Percentiles rank a stretch among this genome's conserved stretches.
Evolutionary conservation across 495 filamentous ascomycete species (phyloP).

Genomic region (Hypoxylon lienhwacheense): DNA sequence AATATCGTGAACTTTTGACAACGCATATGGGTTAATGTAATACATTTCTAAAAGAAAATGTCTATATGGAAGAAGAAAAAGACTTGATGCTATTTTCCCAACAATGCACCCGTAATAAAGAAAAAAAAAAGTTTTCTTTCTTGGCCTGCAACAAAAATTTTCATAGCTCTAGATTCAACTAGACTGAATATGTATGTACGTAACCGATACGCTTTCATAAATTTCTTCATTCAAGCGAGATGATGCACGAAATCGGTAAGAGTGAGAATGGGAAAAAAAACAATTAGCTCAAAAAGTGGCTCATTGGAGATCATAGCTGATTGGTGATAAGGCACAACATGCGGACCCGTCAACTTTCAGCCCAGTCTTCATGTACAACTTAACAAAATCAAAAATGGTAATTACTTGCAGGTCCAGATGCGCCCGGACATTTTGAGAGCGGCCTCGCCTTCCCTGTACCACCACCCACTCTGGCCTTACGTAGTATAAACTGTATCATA

Average conservation of each 20-base stretch:
- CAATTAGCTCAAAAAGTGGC: conserved; percentile 20
- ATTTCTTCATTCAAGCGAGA: conserved; percentile 7
- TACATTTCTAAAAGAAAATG: too few species aligned
- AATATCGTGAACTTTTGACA: conserved; percentile 15
- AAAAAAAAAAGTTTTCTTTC: conserved; percentile 19
- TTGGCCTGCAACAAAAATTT: conserved; percentile 20
- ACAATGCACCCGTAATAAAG: conserved; percentile 3
- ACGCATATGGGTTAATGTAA: too few species aligned
- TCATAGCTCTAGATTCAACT: conserved; percentile 10
- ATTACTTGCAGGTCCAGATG: conserved; percentile 39
- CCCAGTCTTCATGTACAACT: conserved; percentile 31
- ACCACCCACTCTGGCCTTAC: conserved; percentile 7
- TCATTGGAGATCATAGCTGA: conserved; percentile 3
- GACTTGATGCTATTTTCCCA: conserved; percentile 15
- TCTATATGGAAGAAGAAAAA: too few species aligned
- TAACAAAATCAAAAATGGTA: conserved; percentile 22
- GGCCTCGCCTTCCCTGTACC: conserved; percentile 25
- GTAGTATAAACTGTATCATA: conserved; percentile 3
- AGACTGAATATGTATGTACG: conserved; percentile 12
- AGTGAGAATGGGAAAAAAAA: conserved; percentile 12
- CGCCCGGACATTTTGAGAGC: conserved; percentile 30
- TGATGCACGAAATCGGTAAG: conserved; percentile 17
- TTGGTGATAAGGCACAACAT: conserved; percentile 25
- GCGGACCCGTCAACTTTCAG: conserved; percentile 26
- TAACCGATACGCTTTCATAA: conserved; percentile 13